Percentiles rank a stretch among this genome's conserved stretches.
Conservation (phyloP, 345 rosid species). For the Salix caprea region DNA sequence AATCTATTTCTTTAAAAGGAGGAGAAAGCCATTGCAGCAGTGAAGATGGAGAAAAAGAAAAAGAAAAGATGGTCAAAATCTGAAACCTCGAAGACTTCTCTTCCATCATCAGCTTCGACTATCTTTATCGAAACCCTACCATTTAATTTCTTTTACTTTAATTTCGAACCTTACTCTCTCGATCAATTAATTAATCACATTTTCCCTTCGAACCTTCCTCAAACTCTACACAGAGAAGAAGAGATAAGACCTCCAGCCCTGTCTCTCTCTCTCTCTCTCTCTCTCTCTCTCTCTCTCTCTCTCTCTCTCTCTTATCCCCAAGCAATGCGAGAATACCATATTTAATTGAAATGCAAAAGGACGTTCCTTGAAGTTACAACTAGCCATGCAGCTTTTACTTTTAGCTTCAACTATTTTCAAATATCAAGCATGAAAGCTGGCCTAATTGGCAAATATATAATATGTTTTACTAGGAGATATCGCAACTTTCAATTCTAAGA, state of each 20-base stretch:
- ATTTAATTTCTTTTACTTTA: slow-evolving; percentile 9
- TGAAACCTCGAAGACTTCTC: slow-evolving; percentile 50
- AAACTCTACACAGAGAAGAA: neutral
- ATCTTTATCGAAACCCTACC: slow-evolving; percentile 39
- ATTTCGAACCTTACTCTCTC: slow-evolving; percentile 10
- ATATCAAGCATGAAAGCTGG: neutral
- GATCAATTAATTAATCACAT: neutral
- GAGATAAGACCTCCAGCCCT: neutral
- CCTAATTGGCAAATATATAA: neutral
- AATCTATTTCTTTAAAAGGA: neutral
- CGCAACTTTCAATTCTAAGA: no score
- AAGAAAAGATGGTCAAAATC: slow-evolving; percentile 60
- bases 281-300: no score
- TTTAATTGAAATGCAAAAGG: neutral
- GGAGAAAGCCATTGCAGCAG: slow-evolving; percentile 28
- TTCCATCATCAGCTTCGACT: slow-evolving; percentile 50
- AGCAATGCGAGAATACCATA: neutral
- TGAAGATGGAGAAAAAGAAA: slow-evolving; percentile 25
- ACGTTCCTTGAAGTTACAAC: slow-evolving; percentile 42
- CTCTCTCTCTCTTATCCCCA: neutral
- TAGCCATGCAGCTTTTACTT: slow-evolving; percentile 53
- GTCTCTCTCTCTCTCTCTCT: neutral
- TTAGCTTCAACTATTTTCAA: slow-evolving; percentile 1
- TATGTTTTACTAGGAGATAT: neutral
- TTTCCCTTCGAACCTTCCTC: neutral